Evolutionary conservation across 208 protist species (phyloP).

Genomic region (Acanthamoeba castellanii): DNA sequence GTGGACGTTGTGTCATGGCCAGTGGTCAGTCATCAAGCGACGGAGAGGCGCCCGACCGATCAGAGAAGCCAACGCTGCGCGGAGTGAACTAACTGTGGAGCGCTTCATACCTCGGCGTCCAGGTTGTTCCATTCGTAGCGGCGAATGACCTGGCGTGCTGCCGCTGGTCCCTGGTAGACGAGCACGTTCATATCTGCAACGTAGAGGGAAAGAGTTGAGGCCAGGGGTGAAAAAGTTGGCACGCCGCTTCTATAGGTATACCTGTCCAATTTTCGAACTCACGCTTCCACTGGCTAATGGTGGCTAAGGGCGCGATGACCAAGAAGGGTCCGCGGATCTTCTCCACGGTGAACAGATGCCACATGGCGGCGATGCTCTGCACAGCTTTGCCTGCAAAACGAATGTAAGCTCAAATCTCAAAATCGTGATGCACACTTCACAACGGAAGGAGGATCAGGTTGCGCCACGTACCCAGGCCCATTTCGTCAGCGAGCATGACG

Average conservation of each 20-base stretch:
- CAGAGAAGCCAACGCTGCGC: too few relatives aligned
- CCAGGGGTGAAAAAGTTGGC: too few relatives aligned
- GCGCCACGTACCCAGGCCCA: constrained; percentile 94
- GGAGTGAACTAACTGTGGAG: too few relatives aligned
- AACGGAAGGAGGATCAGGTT: too few relatives aligned
- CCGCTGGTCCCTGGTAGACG: constrained; percentile 94
- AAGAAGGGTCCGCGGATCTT: constrained; percentile 95
- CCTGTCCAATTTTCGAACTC: constrained; percentile 92
- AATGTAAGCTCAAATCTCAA: too few relatives aligned
- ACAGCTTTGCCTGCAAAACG: constrained; percentile 93
- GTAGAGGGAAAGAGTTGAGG: not conserved
- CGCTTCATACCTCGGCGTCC: constrained; percentile 36
- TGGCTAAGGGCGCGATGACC: constrained; percentile 96
- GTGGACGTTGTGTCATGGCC: too few relatives aligned
- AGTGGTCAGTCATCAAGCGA: not conserved
- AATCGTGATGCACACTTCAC: too few relatives aligned
- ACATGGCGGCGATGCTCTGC: constrained; percentile 92
- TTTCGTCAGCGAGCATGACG: constrained; percentile 97
- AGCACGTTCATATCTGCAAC: constrained; percentile 90
- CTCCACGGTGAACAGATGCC: constrained; percentile 79
- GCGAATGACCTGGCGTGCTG: constrained; percentile 85
- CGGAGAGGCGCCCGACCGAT: too few relatives aligned
- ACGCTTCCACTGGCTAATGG: constrained; percentile 94
- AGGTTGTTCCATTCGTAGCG: constrained; percentile 87
- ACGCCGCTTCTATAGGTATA: not conserved